phyloP scores from a whole-genome alignment of 163 green algal species.

The Volvox carteri region DNA sequence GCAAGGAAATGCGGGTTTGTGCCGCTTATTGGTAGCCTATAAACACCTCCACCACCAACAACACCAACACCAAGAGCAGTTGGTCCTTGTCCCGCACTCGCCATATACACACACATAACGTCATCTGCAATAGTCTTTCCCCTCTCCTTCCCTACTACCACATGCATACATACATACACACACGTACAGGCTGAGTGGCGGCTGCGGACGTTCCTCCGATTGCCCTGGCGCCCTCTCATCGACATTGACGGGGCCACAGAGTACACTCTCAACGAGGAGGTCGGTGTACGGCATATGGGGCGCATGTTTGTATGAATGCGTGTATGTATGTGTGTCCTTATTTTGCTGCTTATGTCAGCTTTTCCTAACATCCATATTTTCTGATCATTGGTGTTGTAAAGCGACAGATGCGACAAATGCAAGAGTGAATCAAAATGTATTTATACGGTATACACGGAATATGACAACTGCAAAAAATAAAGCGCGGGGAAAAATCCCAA shows the following conservation, averaged over 20 bases:
- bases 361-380: not conserved
- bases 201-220: conserved; percentile 58
- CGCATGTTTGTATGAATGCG: not conserved
- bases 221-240: conserved; percentile 67
- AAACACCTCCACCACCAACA: no score
- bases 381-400: not conserved
- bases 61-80: not conserved
- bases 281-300: not conserved
- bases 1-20: no score
- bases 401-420: not conserved
- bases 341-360: not conserved
- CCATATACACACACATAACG: not conserved
- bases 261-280: conserved; percentile 67
- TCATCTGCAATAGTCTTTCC: not conserved
- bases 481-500: not conserved
- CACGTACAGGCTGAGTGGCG: conserved; percentile 60
- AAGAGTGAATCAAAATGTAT: not conserved
- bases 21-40: no score
- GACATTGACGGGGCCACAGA: conserved; percentile 60
- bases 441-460: not conserved
- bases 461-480: not conserved
- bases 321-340: not conserved
- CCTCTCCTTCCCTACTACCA: not conserved
- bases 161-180: not conserved
- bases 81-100: not conserved